phyloP scores from a whole-genome alignment of 768 basidiomycete species.

The Amylocystis lapponica region DNA sequence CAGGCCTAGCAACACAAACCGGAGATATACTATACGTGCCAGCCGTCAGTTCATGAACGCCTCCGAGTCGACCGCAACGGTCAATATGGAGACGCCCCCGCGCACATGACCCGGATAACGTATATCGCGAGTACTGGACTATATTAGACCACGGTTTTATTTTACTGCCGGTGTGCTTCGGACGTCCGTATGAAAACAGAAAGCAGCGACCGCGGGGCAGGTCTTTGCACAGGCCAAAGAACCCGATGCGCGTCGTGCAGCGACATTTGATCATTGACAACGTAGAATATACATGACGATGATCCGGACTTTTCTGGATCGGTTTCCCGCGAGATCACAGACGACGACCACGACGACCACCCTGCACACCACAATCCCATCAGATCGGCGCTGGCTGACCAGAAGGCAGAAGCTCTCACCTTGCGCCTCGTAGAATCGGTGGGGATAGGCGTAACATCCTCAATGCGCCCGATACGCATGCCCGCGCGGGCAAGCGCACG shows the following conservation, averaged over 20 bases:
- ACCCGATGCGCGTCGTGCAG: constrained; percentile 84
- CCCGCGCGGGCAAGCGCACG: constrained; percentile 97
- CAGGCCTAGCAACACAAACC: not conserved
- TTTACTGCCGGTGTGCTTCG: too few species aligned
- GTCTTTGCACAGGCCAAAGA: constrained; percentile 34
- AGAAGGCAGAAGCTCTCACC: constrained; percentile 39
- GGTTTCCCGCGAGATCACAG: constrained; percentile 41
- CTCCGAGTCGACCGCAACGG: too few species aligned
- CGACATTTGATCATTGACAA: constrained; percentile 57
- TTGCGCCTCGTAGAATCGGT: constrained; percentile 97
- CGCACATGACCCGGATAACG: too few species aligned
- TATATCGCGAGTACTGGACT: too few species aligned
- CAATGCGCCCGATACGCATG: constrained; percentile 96
- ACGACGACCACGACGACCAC: constrained; percentile 99
- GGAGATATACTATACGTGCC: too few species aligned
- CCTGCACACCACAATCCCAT: constrained; percentile 37
- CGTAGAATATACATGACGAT: constrained; percentile 32
- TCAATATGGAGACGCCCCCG: too few species aligned
- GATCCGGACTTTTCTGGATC: constrained; percentile 22
- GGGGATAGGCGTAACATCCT: constrained; percentile 96
- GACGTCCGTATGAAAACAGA: constrained; percentile 14
- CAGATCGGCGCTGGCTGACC: too few species aligned
- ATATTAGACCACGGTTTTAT: too few species aligned
- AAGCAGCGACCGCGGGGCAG: constrained; percentile 72
- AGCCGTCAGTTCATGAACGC: too few species aligned